Conservation (phyloP, 2,329 filamentous ascomycete genomes). For the Calonectria montana region DNA sequence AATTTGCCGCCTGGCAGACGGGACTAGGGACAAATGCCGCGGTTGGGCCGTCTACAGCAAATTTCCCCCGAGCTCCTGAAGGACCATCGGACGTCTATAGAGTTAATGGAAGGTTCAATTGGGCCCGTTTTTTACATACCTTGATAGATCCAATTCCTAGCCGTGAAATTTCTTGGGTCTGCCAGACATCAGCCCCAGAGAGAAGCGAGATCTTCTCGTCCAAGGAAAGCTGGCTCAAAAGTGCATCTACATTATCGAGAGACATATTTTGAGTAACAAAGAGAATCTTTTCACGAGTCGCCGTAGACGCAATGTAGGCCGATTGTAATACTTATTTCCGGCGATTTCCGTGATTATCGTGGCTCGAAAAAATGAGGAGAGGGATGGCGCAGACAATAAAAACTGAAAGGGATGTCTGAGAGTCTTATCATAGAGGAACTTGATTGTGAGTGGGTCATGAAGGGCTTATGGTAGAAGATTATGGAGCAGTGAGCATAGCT, state of each 20-base stretch:
- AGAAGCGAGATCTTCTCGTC: constrained; percentile 24
- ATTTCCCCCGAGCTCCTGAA: constrained; percentile 20
- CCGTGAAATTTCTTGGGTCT: constrained; percentile 19
- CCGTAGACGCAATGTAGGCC: neutral
- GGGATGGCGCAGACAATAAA: neutral
- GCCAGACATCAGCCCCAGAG: constrained; percentile 20
- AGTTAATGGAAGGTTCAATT: neutral
- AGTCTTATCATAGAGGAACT: neutral
- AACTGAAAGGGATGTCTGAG: neutral
- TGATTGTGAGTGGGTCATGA: neutral
- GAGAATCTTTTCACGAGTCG: neutral
- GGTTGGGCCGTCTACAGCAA: constrained; percentile 20
- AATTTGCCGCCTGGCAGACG: constrained; percentile 27
- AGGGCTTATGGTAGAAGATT: neutral
- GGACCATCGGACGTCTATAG: constrained; percentile 20
- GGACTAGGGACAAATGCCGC: constrained; percentile 26
- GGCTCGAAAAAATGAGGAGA: too few species aligned
- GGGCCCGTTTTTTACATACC: neutral
- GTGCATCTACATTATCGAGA: neutral
- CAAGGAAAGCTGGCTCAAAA: constrained; percentile 5
- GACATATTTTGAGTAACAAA: neutral
- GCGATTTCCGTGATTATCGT: too few species aligned
- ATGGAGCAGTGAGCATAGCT: neutral
- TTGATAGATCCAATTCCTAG: constrained; percentile 24
- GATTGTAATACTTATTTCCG: neutral